Percentiles rank a stretch among this genome's conserved stretches.
Conservation (phyloP, 2,329 filamentous ascomycete genomes). For the Fusarium odoratissimum region DNA sequence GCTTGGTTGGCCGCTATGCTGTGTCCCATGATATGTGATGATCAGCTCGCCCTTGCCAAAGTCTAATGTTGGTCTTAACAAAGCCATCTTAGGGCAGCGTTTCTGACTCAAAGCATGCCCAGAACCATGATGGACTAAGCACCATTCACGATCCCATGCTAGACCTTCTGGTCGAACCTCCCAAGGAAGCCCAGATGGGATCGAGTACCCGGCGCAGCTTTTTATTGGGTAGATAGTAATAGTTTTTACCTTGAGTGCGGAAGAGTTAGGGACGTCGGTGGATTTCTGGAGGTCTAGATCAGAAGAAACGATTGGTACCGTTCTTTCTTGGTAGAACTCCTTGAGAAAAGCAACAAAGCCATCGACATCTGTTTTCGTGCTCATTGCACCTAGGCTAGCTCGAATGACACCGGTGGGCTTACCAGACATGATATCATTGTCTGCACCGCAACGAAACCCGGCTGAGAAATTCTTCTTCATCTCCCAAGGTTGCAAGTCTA, state of each 20-base stretch:
- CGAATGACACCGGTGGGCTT: slow-evolving; percentile 91
- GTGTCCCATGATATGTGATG: slow-evolving; percentile 62
- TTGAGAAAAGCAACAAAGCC: slow-evolving; percentile 76
- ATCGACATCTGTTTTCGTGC: slow-evolving; percentile 78
- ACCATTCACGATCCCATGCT: slow-evolving; percentile 97
- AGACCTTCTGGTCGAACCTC: slow-evolving; percentile 84
- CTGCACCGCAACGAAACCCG: slow-evolving; percentile 85
- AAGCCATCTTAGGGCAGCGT: slow-evolving; percentile 85
- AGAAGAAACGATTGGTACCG: neutral
- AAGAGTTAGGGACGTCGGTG: neutral
- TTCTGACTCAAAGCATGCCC: slow-evolving; percentile 90
- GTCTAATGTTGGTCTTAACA: slow-evolving; percentile 81
- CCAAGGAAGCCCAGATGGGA: slow-evolving; percentile 76
- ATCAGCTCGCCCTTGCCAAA: slow-evolving; percentile 73
- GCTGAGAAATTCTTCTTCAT: slow-evolving; percentile 86
- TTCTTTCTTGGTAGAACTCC: slow-evolving; percentile 63
- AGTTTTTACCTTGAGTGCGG: slow-evolving; percentile 61
- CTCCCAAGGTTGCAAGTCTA: slow-evolving; percentile 83
- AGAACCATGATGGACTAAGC: slow-evolving; percentile 87
- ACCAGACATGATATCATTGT: slow-evolving; percentile 83
- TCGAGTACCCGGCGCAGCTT: slow-evolving; percentile 83
- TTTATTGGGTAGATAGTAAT: slow-evolving; percentile 92
- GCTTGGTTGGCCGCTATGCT: slow-evolving; percentile 39
- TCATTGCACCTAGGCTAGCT: slow-evolving; percentile 91
- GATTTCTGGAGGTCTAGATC: neutral